These are phyloP conservation scores for Eucalyptus camaldulensis DNA, from an alignment of 345 rosid genomes.

Conservation along the genomic window DNA sequence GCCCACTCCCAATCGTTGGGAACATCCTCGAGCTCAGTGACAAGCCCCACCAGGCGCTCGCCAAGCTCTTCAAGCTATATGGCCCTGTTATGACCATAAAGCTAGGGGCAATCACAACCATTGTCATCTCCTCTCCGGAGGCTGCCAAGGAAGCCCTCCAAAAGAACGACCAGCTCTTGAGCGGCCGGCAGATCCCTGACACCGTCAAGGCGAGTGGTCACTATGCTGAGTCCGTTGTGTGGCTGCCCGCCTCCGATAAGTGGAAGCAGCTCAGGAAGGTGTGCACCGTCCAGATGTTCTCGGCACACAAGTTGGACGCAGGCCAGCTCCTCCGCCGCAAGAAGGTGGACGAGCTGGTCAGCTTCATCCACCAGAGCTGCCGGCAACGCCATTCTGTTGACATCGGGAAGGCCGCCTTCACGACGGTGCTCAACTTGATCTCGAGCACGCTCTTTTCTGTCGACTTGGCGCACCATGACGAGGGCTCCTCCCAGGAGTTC, in stretches of 20 bases:
- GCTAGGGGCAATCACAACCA: too few species aligned
- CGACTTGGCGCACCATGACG: background rate
- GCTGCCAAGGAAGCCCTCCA: slow-evolving; percentile 31
- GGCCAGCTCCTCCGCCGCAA: slow-evolving; percentile 1
- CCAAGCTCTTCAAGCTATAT: slow-evolving; percentile 17
- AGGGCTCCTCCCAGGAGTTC: background rate
- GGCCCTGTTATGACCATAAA: background rate
- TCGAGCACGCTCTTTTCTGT: background rate
- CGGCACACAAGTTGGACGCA: slow-evolving; percentile 15
- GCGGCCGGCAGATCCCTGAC: slow-evolving; percentile 5
- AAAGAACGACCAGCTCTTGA: slow-evolving; percentile 20
- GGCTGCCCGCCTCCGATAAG: slow-evolving; percentile 16
- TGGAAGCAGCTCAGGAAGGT: slow-evolving; percentile 30
- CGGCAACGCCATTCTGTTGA: background rate
- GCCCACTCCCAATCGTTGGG: slow-evolving; percentile 15
- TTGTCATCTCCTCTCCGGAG: slow-evolving; percentile 1
- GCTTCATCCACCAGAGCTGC: background rate
- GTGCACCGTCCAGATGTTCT: slow-evolving; percentile 9
- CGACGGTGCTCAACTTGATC: background rate
- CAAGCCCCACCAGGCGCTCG: slow-evolving; percentile 13
- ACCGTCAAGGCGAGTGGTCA: background rate
- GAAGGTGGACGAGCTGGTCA: slow-evolving; percentile 3
- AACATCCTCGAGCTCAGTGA: slow-evolving; percentile 22
- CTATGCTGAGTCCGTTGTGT: background rate
- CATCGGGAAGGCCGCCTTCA: slow-evolving; percentile 3